Conservation (phyloP, 1,284 basidiomycete genomes). For the Irpex sp. region DNA sequence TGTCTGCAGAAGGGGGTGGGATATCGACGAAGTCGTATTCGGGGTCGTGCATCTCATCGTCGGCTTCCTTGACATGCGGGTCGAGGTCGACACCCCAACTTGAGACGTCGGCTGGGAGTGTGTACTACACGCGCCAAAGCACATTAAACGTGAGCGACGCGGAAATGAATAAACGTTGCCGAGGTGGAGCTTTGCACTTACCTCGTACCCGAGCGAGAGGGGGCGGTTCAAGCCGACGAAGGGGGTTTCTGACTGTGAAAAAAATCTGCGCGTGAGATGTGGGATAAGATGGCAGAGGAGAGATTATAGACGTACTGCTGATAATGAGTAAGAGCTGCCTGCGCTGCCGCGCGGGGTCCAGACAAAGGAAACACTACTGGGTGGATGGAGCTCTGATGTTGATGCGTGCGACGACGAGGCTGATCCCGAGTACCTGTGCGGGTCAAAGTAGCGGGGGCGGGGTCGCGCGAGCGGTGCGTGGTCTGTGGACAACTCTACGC, state of each 20-base stretch:
- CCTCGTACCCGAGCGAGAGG: slow-evolving; percentile 25
- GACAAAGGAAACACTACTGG: slow-evolving; percentile 34
- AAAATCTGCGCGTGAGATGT: background rate
- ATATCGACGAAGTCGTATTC: slow-evolving; percentile 18
- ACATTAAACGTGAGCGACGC: background rate
- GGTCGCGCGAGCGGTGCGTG: background rate
- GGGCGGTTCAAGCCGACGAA: slow-evolving; percentile 26
- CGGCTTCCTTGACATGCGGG: slow-evolving; percentile 29
- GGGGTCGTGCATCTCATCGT: slow-evolving; percentile 32
- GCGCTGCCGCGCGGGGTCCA: slow-evolving; percentile 9
- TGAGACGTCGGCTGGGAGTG: slow-evolving; percentile 26
- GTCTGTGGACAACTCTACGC: background rate
- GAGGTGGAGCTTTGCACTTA: slow-evolving; percentile 10
- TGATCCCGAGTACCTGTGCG: background rate
- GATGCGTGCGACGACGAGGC: slow-evolving; percentile 18
- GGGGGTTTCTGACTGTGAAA: slow-evolving; percentile 23
- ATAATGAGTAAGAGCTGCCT: slow-evolving; percentile 16
- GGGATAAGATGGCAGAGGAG: background rate
- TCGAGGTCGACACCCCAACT: slow-evolving; percentile 28
- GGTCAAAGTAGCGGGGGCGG: slow-evolving; percentile 9
- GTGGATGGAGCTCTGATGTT: slow-evolving; percentile 35
- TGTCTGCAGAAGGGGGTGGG: background rate
- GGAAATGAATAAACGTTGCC: background rate
- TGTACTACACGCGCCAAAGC: slow-evolving; percentile 18
- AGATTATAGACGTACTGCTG: slow-evolving; percentile 15